Evolutionary conservation across 192 early-diverging fungal species (phyloP), one percentile per base, ranked within the genome.

Genomic region (Spinellus fusiger): DNA sequence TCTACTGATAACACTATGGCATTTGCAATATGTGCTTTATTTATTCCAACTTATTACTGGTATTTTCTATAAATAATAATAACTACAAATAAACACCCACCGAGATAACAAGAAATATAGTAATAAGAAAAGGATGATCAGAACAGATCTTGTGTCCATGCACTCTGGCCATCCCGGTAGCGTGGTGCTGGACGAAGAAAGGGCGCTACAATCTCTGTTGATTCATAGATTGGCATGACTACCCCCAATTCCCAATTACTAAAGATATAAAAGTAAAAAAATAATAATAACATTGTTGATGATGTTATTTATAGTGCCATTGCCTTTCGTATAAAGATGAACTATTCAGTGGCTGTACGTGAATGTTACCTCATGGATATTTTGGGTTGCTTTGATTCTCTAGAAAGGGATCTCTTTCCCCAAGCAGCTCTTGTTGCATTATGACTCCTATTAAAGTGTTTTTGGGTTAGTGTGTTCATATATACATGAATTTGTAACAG

Each of bases 161-260:
- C 48, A 28, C 56, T 5, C 22, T 71, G 69, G 20, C 31, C 38
- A n/a, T 46, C 5, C 27, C 25, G 51, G n/a, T 71, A 71, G n/a
- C 28, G 34, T 25, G 63, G 63, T 22, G 63, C 52, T 6, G 69
- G 69, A 9, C 69, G 44, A 18, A 60, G 15, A 47, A 52, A 71
- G 26, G 69, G 69, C 13, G 64, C 53, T 23, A 62, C 62, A 10
- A 64, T 56, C 16, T 55, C 59, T n/a, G 46, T 54, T 9, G 58
- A 20, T 12, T 61, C 55, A 26, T 25, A n/a, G 7, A 69, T 38
- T 6, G 72, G 72, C 4, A 69, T 18, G 16, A 74, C 66, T 6
- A 74, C 72, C 6, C 72, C 72, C 10, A 74, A 35, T 52, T 74
- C 72, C 72, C 72, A 74, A 54, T 74, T 74, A 49, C 62, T 71